Percentiles rank a stretch among this genome's conserved stretches.
These are phyloP conservation scores for Pythium monospermum DNA, from an alignment of 352 stramenopile genomes.

Conservation along the genomic window DNA sequence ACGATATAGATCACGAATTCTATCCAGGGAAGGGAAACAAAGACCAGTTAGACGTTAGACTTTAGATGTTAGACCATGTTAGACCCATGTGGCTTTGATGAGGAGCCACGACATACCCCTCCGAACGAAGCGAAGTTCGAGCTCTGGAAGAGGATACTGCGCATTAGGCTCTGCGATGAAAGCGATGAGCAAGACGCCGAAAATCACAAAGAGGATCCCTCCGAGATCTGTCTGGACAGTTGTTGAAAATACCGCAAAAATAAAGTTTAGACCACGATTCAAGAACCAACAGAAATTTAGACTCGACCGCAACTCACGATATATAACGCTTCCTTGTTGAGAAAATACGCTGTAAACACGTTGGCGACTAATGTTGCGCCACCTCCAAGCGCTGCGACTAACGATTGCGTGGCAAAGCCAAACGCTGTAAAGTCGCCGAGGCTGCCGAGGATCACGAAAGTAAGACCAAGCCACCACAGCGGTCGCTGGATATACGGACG, in stretches of 20 bases:
- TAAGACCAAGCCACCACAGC: constrained; percentile 83
- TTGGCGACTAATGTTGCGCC: constrained; percentile 86
- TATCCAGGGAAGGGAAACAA: not conserved
- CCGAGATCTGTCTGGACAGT: constrained; percentile 58
- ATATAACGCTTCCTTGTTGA: constrained; percentile 78
- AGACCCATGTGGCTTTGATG: too few species aligned
- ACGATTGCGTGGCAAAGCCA: constrained; percentile 86
- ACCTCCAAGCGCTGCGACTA: constrained; percentile 82
- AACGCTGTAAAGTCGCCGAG: constrained; percentile 88
- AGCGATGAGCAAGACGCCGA: constrained; percentile 83
- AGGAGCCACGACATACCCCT: constrained; percentile 45
- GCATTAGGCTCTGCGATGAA: constrained; percentile 82
- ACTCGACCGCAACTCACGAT: constrained; percentile 25
- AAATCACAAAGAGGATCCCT: constrained; percentile 83
- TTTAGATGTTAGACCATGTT: too few species aligned
- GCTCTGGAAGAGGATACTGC: constrained; percentile 79
- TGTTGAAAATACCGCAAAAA: not conserved
- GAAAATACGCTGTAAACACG: constrained; percentile 79
- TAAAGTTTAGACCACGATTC: not conserved
- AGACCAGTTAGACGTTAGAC: not conserved
- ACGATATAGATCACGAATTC: constrained; percentile 64
- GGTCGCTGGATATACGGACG: constrained; percentile 80
- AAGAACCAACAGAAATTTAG: not conserved
- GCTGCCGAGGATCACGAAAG: constrained; percentile 73
- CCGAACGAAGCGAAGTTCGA: constrained; percentile 78